Evolutionary conservation across 2,329 filamentous ascomycete genomes (phyloP).

Genomic region (Chalaropsis thielavioides): DNA sequence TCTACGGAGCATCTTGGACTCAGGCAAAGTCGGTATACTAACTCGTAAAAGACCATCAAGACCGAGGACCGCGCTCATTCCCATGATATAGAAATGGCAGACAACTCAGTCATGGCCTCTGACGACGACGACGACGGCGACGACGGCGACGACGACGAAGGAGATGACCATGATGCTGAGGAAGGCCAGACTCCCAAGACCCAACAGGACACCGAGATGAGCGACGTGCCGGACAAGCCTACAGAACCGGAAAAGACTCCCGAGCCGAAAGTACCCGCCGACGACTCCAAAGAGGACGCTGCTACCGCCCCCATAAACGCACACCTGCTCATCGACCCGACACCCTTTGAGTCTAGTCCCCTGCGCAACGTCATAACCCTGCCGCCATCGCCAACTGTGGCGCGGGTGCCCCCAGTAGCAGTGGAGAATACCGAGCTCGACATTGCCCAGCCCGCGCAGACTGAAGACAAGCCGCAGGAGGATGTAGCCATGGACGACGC

Average conservation of each 20-base stretch:
- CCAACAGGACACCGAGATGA: slow-evolving; percentile 12
- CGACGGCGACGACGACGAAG: slow-evolving; percentile 35
- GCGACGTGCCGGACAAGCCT: slow-evolving; percentile 29
- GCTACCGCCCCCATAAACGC: slow-evolving; percentile 22
- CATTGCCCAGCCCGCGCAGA: neutral
- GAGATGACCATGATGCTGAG: slow-evolving; percentile 32
- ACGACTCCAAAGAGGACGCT: slow-evolving; percentile 7
- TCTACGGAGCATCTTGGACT: neutral
- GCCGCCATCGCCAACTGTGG: slow-evolving; percentile 4
- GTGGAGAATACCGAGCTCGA: neutral
- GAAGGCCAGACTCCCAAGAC: slow-evolving; percentile 23
- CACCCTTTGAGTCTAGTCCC: slow-evolving; percentile 11
- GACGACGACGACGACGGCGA: slow-evolving; percentile 35
- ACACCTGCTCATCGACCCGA: slow-evolving; percentile 19
- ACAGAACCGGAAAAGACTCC: slow-evolving; percentile 7
- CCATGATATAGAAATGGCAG: slow-evolving; percentile 40
- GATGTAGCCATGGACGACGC: neutral
- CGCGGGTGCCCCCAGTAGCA: neutral
- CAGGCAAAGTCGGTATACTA: neutral
- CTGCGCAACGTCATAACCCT: slow-evolving; percentile 14
- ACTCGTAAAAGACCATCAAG: neutral
- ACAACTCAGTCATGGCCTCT: slow-evolving; percentile 33
- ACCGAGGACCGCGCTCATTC: slow-evolving; percentile 23
- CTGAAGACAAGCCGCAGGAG: slow-evolving; percentile 1
- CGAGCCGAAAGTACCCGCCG: neutral